A percentile compares a stretch with the other conserved stretches of the same genome.
phyloP scores from a whole-genome alignment of 208 protist species.

The Leishmania arabica region DNA sequence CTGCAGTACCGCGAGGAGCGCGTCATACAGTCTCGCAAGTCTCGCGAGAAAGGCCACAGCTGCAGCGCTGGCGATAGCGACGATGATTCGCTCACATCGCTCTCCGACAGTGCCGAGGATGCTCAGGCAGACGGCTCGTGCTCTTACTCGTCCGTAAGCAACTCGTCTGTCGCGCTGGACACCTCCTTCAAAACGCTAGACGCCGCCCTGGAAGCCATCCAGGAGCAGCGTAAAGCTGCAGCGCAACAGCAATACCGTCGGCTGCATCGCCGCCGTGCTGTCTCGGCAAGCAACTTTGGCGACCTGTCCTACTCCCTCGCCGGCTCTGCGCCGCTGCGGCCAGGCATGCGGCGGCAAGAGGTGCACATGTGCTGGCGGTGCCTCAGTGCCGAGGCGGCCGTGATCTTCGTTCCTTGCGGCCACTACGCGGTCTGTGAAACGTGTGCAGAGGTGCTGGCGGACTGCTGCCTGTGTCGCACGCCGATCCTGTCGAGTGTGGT shows the following conservation, averaged over 20 bases:
- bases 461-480: conserved; percentile 65
- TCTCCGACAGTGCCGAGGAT: conserved; percentile 16
- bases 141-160: conserved; percentile 5
- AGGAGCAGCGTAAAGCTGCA: conserved; percentile 18
- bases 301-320: conserved; percentile 50
- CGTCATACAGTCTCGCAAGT: conserved; percentile 21
- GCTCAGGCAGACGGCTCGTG: not conserved
- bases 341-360: conserved; percentile 48
- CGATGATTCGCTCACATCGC: conserved; percentile 1
- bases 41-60: not conserved
- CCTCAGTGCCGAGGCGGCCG: conserved; percentile 55
- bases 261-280: conserved; percentile 28
- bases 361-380: conserved; percentile 83
- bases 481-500: conserved; percentile 50
- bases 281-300: conserved; percentile 47
- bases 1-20: conserved; percentile 73
- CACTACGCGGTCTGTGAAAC: conserved; percentile 64
- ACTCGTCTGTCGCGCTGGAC: conserved; percentile 9
- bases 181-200: conserved; percentile 13
- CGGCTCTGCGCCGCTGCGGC: conserved; percentile 32
- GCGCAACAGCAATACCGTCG: conserved; percentile 20
- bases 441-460: conserved; percentile 44
- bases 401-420: conserved; percentile 69
- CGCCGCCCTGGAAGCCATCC: conserved; percentile 18
- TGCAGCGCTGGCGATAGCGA: not conserved